Conservation (phyloP, 2,329 filamentous ascomycete genomes). For the Macroventuria anomochaeta region DNA sequence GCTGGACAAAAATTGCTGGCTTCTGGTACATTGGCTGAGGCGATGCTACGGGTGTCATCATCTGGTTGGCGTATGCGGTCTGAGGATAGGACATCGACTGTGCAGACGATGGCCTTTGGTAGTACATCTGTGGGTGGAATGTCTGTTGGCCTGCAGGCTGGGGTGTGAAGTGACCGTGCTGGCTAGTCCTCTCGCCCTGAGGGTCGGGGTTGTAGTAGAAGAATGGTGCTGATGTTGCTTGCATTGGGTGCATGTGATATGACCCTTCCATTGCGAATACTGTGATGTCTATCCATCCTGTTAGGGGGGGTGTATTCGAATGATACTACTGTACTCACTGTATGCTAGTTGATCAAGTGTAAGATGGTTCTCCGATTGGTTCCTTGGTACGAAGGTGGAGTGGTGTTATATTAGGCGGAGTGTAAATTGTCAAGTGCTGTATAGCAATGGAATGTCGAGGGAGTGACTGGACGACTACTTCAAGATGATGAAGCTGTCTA, state of each 20-base stretch:
- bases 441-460: conserved; percentile 38
- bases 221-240: conserved; percentile 75
- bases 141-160: conserved; percentile 50
- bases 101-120: conserved; percentile 65
- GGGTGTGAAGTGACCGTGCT: conserved; percentile 77
- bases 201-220: conserved; percentile 87
- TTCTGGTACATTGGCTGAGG: conserved; percentile 77
- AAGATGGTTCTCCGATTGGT: conserved; percentile 18
- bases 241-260: conserved; percentile 59
- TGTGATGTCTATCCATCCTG: conserved; percentile 28
- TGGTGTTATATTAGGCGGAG: conserved; percentile 37
- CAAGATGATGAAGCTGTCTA: conserved; percentile 50
- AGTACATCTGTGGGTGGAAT: conserved; percentile 55
- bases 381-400: conserved; percentile 18
- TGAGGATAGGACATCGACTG: conserved; percentile 62
- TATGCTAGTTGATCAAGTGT: conserved; percentile 16
- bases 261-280: conserved; percentile 68
- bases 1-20: conserved; percentile 72
- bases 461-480: conserved; percentile 52
- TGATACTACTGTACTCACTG: conserved; percentile 23
- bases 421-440: conserved; percentile 28
- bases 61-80: conserved; percentile 64
- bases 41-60: conserved; percentile 77
- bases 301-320: neutral
- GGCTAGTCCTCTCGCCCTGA: conserved; percentile 68